Evolutionary conservation across 2,329 filamentous ascomycete genomes (phyloP), one percentile per base, ranked within the genome.

Genomic region (Colletotrichum sp.): DNA sequence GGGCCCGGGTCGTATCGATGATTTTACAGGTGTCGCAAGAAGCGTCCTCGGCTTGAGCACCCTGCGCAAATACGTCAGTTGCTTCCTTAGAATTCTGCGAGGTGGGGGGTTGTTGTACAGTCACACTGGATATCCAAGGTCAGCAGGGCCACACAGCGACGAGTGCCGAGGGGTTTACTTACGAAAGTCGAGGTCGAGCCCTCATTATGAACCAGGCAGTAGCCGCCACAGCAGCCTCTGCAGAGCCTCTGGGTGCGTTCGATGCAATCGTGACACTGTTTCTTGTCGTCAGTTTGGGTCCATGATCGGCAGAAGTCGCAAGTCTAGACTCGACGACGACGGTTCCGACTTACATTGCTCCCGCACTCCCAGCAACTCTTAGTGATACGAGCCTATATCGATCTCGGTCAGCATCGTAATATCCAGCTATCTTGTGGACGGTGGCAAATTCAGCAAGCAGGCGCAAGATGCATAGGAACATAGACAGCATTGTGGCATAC

Each of bases 321-420:
- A 30, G 59, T 13, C 32, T 34, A 26, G 36, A 8, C 9, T 8
- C 48, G 5, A 2, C 26, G 6, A 16, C 24, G 6, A 26, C 24
- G 8, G 7, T 62, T 34, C 4, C n/a, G 18, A 83, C 92, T 87
- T 86, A 95, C 94, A 76, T 95, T 96, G 77, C 91, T 91, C 68
- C 95, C 95, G 83, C 96, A 98, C 84, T 96, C 95, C 90, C 95
- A 97, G 86, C 96, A 98, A 81, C 95, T 91, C 80, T 86, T 88
- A 16, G 91, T 92, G 81, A 95, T 92, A 70, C 90, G 90, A 77
- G 88, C 87, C 86, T 92, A 85, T 26, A 84, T 85, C 22, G 77
- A 72, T 59, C 26, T 59, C 16, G 57, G 68, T 78, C 48, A 81
- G 78, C 75, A 32, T 63, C 24, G 24, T 13, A 5, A 28, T 10